Evolutionary conservation across 805 yeast genomes (phyloP).

Genomic region (Cyberlindnera maclurae): DNA sequence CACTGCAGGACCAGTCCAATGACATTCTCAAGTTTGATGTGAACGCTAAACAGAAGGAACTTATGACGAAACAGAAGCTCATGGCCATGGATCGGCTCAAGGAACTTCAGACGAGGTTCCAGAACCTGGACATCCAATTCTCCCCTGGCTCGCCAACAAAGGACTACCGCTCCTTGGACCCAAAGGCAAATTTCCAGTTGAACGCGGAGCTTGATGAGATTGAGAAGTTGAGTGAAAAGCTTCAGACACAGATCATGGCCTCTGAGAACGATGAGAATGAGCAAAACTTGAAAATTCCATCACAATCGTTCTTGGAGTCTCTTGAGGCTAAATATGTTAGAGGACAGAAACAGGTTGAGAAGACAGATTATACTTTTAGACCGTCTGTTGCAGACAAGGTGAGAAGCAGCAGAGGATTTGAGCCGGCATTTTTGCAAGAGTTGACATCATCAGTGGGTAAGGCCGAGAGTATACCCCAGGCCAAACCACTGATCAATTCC

Average conservation of each 20-base stretch:
- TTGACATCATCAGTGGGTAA: constrained; percentile 42
- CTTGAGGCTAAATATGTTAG: constrained; percentile 39
- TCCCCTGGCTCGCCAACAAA: constrained; percentile 11
- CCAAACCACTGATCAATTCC: neutral
- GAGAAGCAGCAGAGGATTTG: constrained; percentile 30
- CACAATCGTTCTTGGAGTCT: constrained; percentile 21
- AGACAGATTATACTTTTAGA: constrained; percentile 15
- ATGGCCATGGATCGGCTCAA: constrained; percentile 66
- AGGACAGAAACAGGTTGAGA: constrained; percentile 33
- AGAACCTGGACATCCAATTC: constrained; percentile 57
- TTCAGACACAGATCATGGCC: constrained; percentile 5
- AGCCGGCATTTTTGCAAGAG: constrained; percentile 48
- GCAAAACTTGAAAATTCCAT: constrained; percentile 7
- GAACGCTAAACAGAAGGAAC: constrained; percentile 42
- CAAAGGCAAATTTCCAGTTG: constrained; percentile 32
- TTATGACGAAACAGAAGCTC: constrained; percentile 51
- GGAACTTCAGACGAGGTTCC: constrained; percentile 60
- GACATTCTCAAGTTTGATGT: constrained; percentile 63
- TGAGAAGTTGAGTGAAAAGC: constrained; percentile 18
- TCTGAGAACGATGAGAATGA: constrained; percentile 1
- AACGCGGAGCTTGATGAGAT: constrained; percentile 31
- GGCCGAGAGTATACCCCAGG: constrained; percentile 20
- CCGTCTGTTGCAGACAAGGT: constrained; percentile 21
- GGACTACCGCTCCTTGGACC: constrained; percentile 25
- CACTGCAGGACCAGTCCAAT: constrained; percentile 67